Base-by-base conservation (phyloP, 2,329 filamentous ascomycete species). In the Pseudogymnoascus sp. region DNA sequence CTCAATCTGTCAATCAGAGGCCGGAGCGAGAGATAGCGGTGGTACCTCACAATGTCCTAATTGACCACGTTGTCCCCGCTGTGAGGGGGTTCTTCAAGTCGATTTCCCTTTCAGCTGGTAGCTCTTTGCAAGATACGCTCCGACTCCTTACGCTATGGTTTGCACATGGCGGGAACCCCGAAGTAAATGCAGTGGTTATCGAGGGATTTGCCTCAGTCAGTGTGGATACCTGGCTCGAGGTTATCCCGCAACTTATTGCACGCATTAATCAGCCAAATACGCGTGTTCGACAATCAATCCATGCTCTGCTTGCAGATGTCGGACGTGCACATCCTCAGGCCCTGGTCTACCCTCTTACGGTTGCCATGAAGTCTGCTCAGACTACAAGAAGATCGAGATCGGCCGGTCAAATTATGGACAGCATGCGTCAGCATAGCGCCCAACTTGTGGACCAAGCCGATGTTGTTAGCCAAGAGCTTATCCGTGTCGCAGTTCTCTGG, bases 31-130 rank as follows among this genome's bases (percentile, higher is more conserved):
- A 68, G 50, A 66, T 64, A 17, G 70, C 67, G 63, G 65, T 76
- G 85, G 39, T 88, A 88, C 62, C 83, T 2, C 64, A 86, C 39
- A 81, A 82, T 58, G 83, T 90, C 68, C 80, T 97, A 26, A 82
- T 88, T 61, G 89, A 93, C 64, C 90, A 99, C 72, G 93, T 97
- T 2, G 91, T 99, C 10, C 94, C 94, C 39, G 94, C 94, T 35
- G 89, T 99, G 61, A 87, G 88, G 66, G 95, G 94, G 21, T 99
- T 99, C 81, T 96, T 99, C 81, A 91, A 92, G 73, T 99, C 94
- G 0, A 99, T 99, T 66, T 88, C 92, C 0, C 77, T 99, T 35
- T 97, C 92, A 0, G 87, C 88, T 1, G 90, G 89, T 26, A 97
- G 93, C 74, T 96, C 95, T 5, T 79, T 99, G 40, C 94, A 99